Evolutionary conservation across 164 flowering plant species (phyloP).

Genomic region (Chimonanthus praecox): DNA sequence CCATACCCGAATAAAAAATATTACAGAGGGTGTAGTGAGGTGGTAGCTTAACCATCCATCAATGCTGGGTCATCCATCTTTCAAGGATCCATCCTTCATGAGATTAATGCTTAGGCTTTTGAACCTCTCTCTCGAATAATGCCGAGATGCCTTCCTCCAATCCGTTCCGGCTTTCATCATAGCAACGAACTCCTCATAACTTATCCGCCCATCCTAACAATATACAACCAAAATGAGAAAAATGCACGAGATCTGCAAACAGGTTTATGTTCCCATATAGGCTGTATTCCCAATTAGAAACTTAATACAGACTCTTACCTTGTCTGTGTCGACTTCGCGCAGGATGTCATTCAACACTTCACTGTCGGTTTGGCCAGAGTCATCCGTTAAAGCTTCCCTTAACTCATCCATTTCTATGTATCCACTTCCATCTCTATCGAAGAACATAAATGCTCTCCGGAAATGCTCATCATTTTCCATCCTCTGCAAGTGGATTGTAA

Average conservation of each 20-base stretch:
- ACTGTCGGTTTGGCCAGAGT: conserved; percentile 59
- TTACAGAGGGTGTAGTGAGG: neutral
- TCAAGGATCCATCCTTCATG: conserved; percentile 95
- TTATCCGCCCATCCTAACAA: conserved; percentile 78
- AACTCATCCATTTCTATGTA: conserved; percentile 79
- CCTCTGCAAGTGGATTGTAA: conserved; percentile 89
- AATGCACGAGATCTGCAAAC: neutral
- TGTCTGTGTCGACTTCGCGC: conserved; percentile 93
- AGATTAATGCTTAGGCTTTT: conserved; percentile 89
- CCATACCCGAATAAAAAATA: neutral
- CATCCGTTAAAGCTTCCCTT: conserved; percentile 65
- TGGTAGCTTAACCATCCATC: conserved; percentile 14
- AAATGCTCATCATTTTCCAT: conserved; percentile 97
- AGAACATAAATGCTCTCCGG: conserved; percentile 79
- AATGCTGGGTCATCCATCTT: conserved; percentile 48
- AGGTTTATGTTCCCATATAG: neutral
- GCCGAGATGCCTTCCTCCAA: conserved; percentile 98
- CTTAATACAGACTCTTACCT: conserved; percentile 38
- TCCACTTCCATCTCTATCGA: conserved; percentile 90
- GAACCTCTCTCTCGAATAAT: conserved; percentile 92
- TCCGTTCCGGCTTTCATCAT: conserved; percentile 99
- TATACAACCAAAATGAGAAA: neutral
- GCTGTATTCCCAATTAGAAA: neutral
- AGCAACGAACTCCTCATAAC: conserved; percentile 87
- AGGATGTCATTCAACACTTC: conserved; percentile 74